Percentiles rank a stretch among this genome's conserved stretches.
Evolutionary conservation across 1,284 basidiomycete genomes (phyloP).

Genomic region (Mycena sp.): DNA sequence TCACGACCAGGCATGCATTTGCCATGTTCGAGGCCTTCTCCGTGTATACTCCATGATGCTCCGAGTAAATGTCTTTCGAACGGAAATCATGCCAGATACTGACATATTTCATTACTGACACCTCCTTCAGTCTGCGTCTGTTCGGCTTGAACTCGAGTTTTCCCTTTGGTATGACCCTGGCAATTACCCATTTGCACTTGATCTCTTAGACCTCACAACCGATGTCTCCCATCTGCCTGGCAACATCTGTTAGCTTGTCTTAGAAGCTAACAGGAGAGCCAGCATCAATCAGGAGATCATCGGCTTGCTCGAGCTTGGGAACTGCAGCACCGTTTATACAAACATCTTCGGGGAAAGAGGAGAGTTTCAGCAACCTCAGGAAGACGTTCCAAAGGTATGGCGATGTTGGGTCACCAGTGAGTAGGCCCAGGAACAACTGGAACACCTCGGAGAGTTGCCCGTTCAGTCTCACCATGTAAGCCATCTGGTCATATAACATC

Average conservation of each 20-base stretch:
- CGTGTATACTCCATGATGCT: not conserved
- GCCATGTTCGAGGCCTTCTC: too few relatives aligned
- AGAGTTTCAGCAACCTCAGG: conserved; percentile 32
- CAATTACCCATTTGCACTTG: conserved; percentile 34
- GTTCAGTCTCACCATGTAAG: not conserved
- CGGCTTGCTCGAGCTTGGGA: too few relatives aligned
- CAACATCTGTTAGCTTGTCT: conserved; percentile 32
- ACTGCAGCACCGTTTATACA: conserved; percentile 28
- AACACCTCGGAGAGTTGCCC: conserved; percentile 22
- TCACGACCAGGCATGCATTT: too few relatives aligned
- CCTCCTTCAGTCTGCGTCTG: not conserved
- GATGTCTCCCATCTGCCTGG: conserved; percentile 30
- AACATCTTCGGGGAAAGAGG: conserved; percentile 28
- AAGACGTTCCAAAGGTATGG: conserved; percentile 45
- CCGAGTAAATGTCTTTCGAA: not conserved
- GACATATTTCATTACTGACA: not conserved
- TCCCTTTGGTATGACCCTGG: conserved; percentile 12
- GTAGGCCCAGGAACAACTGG: conserved; percentile 36
- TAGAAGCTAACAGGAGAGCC: conserved; percentile 34
- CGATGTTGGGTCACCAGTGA: conserved; percentile 42
- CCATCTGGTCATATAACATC: too few relatives aligned
- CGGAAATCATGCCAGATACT: not conserved
- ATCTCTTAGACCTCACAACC: conserved; percentile 35
- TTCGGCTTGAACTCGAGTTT: not conserved
- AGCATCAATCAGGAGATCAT: conserved; percentile 40